Conservation (phyloP, 345 rosid genomes). For the Draba incana region DNA sequence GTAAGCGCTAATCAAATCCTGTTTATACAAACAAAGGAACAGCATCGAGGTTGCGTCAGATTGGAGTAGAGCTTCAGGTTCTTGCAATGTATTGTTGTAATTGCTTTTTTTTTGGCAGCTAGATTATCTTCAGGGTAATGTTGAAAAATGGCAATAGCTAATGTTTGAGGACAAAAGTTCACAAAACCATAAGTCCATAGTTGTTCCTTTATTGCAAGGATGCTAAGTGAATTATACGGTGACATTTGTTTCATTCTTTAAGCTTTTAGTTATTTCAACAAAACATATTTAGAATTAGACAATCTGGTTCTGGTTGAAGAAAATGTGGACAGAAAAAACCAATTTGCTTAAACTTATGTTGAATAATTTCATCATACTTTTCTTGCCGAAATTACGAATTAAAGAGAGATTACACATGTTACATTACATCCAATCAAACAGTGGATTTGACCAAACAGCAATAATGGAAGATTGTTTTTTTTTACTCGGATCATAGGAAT, state of each 20-base stretch:
- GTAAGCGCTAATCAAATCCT: conserved; percentile 27
- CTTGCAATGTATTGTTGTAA: conserved; percentile 20
- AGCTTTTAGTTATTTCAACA: background rate
- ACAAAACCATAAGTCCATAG: conserved; percentile 5
- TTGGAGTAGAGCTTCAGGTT: conserved; percentile 26
- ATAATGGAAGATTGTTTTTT: too few species aligned
- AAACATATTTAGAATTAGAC: background rate
- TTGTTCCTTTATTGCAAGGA: conserved; percentile 9
- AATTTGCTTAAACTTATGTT: too few species aligned
- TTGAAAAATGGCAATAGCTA: conserved; percentile 3
- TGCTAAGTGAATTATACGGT: background rate
- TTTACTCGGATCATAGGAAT: too few species aligned
- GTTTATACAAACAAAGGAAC: background rate
- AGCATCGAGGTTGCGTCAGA: conserved; percentile 21
- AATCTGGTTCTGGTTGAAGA: background rate
- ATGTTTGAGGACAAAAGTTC: conserved; percentile 5
- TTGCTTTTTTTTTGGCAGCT: background rate
- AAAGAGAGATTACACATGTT: too few species aligned
- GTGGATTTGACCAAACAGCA: too few species aligned
- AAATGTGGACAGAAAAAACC: background rate
- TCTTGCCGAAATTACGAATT: too few species aligned
- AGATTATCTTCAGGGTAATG: background rate
- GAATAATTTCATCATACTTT: too few species aligned
- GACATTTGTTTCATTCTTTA: background rate
- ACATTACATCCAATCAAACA: too few species aligned